A percentile compares a stretch with the other conserved stretches of the same genome.
phyloP scores from a whole-genome alignment of 108 stramenopile species.

The Cyclostephanos tholiformis region DNA sequence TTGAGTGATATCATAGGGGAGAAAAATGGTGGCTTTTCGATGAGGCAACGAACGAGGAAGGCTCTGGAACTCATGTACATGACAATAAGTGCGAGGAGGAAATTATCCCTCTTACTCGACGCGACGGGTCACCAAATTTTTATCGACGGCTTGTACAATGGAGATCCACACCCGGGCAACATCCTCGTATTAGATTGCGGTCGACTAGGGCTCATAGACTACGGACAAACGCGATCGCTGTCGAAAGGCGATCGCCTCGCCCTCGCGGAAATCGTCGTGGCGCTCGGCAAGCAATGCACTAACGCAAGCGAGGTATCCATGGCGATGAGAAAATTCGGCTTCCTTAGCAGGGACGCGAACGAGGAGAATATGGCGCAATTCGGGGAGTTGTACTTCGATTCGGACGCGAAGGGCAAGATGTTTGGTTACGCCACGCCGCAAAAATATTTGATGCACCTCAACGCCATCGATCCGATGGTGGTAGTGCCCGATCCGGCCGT shows the following conservation, averaged over 20 bases:
- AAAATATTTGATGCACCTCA: conserved; percentile 58
- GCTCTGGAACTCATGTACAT: conserved; percentile 38
- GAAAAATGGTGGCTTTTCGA: conserved; percentile 8
- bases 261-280: conserved; percentile 55
- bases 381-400: conserved; percentile 70
- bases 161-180: conserved; percentile 72
- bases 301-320: conserved; percentile 39
- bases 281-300: conserved; percentile 41
- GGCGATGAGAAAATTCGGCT: conserved; percentile 69
- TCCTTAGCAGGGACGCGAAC: conserved; percentile 49
- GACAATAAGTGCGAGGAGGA: conserved; percentile 39
- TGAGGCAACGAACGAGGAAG: conserved; percentile 11
- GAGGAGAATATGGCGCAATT: conserved; percentile 57
- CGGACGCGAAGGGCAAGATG: conserved; percentile 50
- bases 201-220: conserved; percentile 73
- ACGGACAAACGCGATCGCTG: conserved; percentile 63
- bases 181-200: conserved; percentile 56
- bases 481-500: conserved; percentile 71
- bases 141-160: conserved; percentile 63
- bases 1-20: conserved; percentile 28
- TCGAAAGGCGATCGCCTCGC: conserved; percentile 56
- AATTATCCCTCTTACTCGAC: conserved; percentile 59
- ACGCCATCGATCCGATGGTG: conserved; percentile 57
- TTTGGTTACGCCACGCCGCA: conserved; percentile 71
- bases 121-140: conserved; percentile 81